Conservation (phyloP, 345 rosid genomes). For the Camelina sativa region DNA sequence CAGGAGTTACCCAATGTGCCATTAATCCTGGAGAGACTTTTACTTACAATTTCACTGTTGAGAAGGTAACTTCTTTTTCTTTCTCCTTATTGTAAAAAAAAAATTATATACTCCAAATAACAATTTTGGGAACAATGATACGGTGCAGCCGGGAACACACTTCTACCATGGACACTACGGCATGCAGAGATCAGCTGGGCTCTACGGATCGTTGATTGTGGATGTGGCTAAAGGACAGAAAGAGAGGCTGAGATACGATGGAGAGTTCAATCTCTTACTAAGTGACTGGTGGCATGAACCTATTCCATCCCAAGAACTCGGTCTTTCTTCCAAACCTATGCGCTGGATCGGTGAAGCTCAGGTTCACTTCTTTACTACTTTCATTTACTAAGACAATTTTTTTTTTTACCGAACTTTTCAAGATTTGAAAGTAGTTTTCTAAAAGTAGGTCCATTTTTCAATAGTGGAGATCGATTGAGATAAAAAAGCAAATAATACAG, state of each 20-base stretch:
- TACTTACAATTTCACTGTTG: slow-evolving; percentile 67
- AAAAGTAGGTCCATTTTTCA: slow-evolving; percentile 1
- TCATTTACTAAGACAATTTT: not conserved
- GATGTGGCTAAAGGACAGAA: slow-evolving; percentile 56
- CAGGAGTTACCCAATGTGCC: slow-evolving; percentile 75
- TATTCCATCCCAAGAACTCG: slow-evolving; percentile 67
- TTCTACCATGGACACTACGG: slow-evolving; percentile 89
- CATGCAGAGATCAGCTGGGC: slow-evolving; percentile 87
- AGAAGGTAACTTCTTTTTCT: slow-evolving; percentile 50
- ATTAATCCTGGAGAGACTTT: slow-evolving; percentile 80
- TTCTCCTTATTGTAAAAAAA: not conserved
- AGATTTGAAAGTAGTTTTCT: not conserved
- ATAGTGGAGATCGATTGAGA: slow-evolving; percentile 18
- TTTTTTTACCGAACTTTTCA: not conserved
- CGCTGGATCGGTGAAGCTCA: slow-evolving; percentile 89
- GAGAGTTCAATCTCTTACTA: slow-evolving; percentile 60
- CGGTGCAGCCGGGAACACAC: slow-evolving; percentile 73
- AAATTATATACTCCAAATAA: not conserved
- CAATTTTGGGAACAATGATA: not conserved
- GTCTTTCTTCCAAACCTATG: slow-evolving; percentile 68
- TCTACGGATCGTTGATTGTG: slow-evolving; percentile 69
- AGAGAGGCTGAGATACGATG: slow-evolving; percentile 74
- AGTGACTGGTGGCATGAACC: slow-evolving; percentile 89
- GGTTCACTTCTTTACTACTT: slow-evolving; percentile 44
- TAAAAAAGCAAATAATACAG: not conserved